phyloP scores from a whole-genome alignment of 306 rosid species.

The Cicer yamashitae region DNA sequence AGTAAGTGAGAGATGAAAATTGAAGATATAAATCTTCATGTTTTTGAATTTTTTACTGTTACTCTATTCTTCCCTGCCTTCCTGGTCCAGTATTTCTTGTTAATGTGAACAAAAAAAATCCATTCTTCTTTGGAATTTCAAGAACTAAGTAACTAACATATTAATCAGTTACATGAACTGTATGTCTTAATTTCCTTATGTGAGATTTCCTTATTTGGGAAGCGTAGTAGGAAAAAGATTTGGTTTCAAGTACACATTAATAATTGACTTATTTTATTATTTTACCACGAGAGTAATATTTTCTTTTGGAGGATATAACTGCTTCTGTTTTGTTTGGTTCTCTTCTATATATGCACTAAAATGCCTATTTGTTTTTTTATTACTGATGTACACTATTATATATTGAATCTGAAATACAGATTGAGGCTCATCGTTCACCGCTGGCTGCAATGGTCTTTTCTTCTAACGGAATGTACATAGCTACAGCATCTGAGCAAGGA shows the following conservation, averaged over 20 bases:
- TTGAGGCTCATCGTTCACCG: slow-evolving; percentile 89
- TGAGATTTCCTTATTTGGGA: slow-evolving; percentile 31
- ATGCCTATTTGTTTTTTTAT: slow-evolving; percentile 7
- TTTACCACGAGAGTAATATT: slow-evolving; percentile 19
- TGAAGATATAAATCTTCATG: neutral
- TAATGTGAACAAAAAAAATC: slow-evolving; percentile 4
- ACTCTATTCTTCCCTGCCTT: slow-evolving; percentile 7
- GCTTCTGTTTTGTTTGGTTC: slow-evolving; percentile 3
- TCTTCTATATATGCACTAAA: slow-evolving; percentile 6
- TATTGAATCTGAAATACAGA: slow-evolving; percentile 58
- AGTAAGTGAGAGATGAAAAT: slow-evolving; percentile 36
- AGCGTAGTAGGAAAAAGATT: slow-evolving; percentile 1
- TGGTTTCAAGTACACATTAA: slow-evolving; percentile 23
- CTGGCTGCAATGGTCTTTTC: slow-evolving; percentile 84
- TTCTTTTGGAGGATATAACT: slow-evolving; percentile 23
- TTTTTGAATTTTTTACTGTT: neutral
- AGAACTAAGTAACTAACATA: slow-evolving; percentile 5
- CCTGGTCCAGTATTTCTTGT: slow-evolving; percentile 28
- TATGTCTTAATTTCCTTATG: slow-evolving; percentile 33
- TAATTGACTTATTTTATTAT: slow-evolving; percentile 31
- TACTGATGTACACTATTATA: slow-evolving; percentile 28
- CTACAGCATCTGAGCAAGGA: slow-evolving; percentile 99
- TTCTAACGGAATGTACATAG: slow-evolving; percentile 83
- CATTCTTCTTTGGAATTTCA: slow-evolving; percentile 15
- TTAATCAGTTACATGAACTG: slow-evolving; percentile 32